Conservation (phyloP, 1,284 basidiomycete species). For the Earliella scabrosa region DNA sequence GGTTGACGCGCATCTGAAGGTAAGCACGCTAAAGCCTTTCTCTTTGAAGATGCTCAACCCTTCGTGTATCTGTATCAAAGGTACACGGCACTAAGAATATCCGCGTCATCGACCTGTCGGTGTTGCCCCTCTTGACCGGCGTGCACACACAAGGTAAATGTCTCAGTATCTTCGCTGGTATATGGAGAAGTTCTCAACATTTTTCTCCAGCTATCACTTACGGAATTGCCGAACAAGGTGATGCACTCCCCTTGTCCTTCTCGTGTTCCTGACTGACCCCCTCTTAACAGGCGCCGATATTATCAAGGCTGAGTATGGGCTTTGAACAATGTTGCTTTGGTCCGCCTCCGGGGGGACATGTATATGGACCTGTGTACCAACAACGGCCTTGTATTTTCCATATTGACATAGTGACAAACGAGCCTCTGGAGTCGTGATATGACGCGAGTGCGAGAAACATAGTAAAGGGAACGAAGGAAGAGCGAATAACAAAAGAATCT, state of each 20-base stretch:
- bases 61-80: conserved; percentile 10
- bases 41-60: neutral
- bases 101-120: conserved; percentile 38
- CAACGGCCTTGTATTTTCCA: neutral
- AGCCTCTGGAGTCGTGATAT: too few relatives aligned
- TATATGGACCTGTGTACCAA: neutral
- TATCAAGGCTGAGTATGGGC: conserved; percentile 12
- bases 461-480: too few relatives aligned
- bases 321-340: neutral
- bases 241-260: neutral
- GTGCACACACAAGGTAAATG: conserved; percentile 27
- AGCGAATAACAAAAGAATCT: too few relatives aligned
- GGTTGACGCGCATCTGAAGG: conserved; percentile 53
- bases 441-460: too few relatives aligned
- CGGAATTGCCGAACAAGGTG: conserved; percentile 33
- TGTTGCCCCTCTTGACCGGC: conserved; percentile 28
- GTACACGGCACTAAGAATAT: conserved; percentile 40
- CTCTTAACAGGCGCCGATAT: conserved; percentile 12
- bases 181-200: too few relatives aligned
- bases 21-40: conserved; percentile 24
- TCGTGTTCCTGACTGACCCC: neutral
- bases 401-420: too few relatives aligned
- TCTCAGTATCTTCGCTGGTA: too few relatives aligned
- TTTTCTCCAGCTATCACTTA: conserved; percentile 27
- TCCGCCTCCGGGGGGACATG: neutral